These are phyloP conservation scores for Neoboletus subvelutipes DNA, from an alignment of 768 basidiomycete genomes.

Conservation along the genomic window DNA sequence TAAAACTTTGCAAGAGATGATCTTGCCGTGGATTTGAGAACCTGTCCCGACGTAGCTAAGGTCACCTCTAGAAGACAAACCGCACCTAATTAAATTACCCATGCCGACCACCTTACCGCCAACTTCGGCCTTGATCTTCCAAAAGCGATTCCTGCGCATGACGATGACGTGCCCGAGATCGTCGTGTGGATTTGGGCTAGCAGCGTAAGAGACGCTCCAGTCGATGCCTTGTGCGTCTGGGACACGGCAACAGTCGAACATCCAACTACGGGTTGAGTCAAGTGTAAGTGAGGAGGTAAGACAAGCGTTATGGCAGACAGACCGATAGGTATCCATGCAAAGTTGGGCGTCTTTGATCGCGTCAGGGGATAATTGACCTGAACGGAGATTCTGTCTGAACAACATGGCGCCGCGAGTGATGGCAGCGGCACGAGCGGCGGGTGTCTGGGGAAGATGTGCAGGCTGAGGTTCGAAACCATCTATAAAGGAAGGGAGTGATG, in stretches of 20 bases:
- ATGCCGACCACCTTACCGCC: conserved; percentile 62
- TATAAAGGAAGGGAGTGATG: conserved; percentile 30
- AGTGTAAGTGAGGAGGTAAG: neutral
- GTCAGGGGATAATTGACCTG: conserved; percentile 65
- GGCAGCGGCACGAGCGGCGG: conserved; percentile 67
- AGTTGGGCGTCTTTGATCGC: conserved; percentile 63
- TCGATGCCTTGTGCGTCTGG: conserved; percentile 74
- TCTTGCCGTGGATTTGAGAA: neutral
- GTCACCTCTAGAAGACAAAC: neutral
- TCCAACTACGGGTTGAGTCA: conserved; percentile 60
- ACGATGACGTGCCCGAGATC: conserved; percentile 80
- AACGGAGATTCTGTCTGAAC: conserved; percentile 68
- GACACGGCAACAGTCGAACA: conserved; percentile 88
- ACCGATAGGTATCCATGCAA: conserved; percentile 90
- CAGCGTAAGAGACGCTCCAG: conserved; percentile 72
- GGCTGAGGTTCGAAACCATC: conserved; percentile 79
- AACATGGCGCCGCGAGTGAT: conserved; percentile 70
- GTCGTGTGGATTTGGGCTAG: conserved; percentile 27
- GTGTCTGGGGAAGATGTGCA: conserved; percentile 52
- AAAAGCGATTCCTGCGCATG: conserved; percentile 80
- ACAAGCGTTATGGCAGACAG: conserved; percentile 7
- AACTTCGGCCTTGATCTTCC: conserved; percentile 68
- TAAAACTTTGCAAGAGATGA: neutral
- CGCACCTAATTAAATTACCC: conserved; percentile 62
- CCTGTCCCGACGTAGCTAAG: no score